Evolutionary conservation across 495 filamentous ascomycete species (phyloP), one percentile per base, ranked within the genome.

Genomic region (Apiosordaria backusii): DNA sequence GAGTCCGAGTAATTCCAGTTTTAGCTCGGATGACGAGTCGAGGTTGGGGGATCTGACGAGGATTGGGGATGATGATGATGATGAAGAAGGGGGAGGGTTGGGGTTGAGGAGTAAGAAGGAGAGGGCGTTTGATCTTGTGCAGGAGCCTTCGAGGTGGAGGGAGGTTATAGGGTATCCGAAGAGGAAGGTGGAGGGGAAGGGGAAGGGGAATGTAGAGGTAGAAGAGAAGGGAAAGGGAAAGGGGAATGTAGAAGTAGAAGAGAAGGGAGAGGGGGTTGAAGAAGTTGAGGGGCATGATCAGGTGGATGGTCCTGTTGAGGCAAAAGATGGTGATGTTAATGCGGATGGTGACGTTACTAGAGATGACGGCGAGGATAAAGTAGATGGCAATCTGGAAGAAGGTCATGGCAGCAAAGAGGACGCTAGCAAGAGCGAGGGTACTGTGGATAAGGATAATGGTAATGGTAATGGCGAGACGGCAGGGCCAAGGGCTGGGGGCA

Each of bases 11-110:
- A 65, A 71, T 50, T 84, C 64, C 69, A 85, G 73, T 74, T 83
- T 93, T 50, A 91, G 88, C 57, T 92, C 88, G 61, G 88, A 86
- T 54, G 92, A 94, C 59, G 87, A 93, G 71, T 89, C 92, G 55
- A 85, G 88, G 62, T 76, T 96, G 25, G 84, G 88, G 59, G 83
- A 85, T 75, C 80, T 77, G 77, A 83, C 70, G 19, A 22, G 21
- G 24, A 2, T 23, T 21, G 69, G 53, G 1, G 69, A 74, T 15
- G 73, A 70, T 9, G 71, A 65, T 70, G 35, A 45, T 35, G 29
- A 35, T 35, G 3, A 35, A 0, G 3, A 35, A 0, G 29, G 29
- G 35, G 35, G 35, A 13, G 35, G 35, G 35, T 18, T 45, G 35
- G 10, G 45, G 61, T 68, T 75, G n/a, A 79, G 70, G 72, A 80